Percentiles rank a stretch among this genome's conserved stretches.
These are phyloP conservation scores for Nicotiana knightiana DNA, from an alignment of 257 asterid species.

Conservation along the genomic window DNA sequence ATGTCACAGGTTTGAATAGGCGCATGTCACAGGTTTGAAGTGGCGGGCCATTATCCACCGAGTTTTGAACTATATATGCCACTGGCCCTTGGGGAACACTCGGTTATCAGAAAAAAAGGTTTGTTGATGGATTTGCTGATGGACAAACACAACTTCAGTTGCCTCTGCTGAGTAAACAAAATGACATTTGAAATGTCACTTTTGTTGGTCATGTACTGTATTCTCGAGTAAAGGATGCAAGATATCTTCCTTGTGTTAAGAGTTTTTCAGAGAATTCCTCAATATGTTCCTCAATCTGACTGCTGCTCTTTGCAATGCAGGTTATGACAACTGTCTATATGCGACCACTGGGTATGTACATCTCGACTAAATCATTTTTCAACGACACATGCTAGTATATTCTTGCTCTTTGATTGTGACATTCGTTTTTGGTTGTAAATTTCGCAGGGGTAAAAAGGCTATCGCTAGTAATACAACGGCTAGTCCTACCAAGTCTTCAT, in stretches of 20 bases:
- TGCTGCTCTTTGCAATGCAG: constrained; percentile 30
- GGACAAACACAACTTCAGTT: background rate
- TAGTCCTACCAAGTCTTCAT: constrained; percentile 39
- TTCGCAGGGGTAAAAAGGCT: constrained; percentile 56
- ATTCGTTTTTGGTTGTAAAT: background rate
- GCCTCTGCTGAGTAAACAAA: background rate
- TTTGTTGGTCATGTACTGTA: background rate
- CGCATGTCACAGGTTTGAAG: too few species aligned
- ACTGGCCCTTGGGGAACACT: too few species aligned
- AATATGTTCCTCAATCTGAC: background rate
- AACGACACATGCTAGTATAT: background rate
- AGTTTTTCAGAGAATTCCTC: background rate
- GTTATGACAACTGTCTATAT: constrained; percentile 80
- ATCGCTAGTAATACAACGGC: constrained; percentile 37
- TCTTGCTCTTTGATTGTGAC: background rate
- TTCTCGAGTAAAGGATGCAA: background rate
- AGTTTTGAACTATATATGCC: too few species aligned
- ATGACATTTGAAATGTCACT: background rate
- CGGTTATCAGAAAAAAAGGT: too few species aligned
- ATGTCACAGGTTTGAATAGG: too few species aligned
- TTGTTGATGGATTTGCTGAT: background rate
- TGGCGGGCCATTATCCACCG: too few species aligned
- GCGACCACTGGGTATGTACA: constrained; percentile 51
- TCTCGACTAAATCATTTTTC: background rate
- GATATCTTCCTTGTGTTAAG: background rate